These are phyloP conservation scores for Amoebophrya sp. DNA, from an alignment of 169 alveolate species.

Conservation along the genomic window DNA sequence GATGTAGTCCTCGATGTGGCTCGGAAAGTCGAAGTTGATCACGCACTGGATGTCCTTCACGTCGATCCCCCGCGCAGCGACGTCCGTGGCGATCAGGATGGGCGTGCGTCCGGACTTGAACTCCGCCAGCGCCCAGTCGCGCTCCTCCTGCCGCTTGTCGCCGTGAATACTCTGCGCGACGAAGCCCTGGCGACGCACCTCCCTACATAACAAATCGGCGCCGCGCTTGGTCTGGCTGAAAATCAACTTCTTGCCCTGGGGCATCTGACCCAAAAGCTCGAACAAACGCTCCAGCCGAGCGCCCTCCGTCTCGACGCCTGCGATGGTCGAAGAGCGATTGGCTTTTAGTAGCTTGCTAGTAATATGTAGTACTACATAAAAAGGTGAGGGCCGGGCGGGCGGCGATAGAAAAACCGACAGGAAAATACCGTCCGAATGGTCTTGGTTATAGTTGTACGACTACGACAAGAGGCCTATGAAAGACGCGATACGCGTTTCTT, in stretches of 20 bases:
- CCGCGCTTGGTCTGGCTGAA: conserved; percentile 40
- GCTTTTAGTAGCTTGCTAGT: no score
- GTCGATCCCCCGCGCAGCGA: conserved; percentile 96
- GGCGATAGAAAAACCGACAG: no score
- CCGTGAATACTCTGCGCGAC: conserved; percentile 90
- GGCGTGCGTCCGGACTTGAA: conserved; percentile 73
- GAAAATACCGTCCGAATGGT: no score
- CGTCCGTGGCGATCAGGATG: conserved; percentile 93
- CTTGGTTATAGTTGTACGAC: no score
- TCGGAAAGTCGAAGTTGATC: conserved; percentile 89
- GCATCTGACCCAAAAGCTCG: neutral
- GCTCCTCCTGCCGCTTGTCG: conserved; percentile 85
- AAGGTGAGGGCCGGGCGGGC: no score
- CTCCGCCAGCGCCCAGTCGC: conserved; percentile 76
- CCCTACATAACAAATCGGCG: conserved; percentile 70
- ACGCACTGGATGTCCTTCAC: conserved; percentile 83
- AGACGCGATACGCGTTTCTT: no score
- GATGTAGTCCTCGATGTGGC: conserved; percentile 69
- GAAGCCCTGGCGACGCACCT: conserved; percentile 67
- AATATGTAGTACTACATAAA: no score
- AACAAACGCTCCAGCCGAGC: conserved; percentile 6
- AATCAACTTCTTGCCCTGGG: conserved; percentile 7
- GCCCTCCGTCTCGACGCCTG: neutral
- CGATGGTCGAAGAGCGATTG: no score
- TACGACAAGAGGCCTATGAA: no score